Evolutionary conservation across 73 alveolate species (phyloP).

Genomic region (Paramecium biaurelia): DNA sequence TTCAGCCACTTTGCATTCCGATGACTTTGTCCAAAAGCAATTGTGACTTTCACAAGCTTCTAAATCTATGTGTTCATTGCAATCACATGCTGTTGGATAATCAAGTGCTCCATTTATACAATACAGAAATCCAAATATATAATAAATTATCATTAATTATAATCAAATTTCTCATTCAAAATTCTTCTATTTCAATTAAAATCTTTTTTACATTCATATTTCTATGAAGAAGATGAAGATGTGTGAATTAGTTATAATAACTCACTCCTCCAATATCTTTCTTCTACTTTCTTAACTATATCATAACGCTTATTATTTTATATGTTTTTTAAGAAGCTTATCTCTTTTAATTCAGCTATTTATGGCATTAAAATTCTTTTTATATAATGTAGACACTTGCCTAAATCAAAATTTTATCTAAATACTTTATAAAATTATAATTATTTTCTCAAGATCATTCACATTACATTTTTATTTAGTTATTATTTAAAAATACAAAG

Average conservation of each 20-base stretch:
- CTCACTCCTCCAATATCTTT: background rate
- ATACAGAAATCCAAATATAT: background rate
- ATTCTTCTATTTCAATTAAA: background rate
- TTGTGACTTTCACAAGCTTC: background rate
- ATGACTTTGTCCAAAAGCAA: background rate
- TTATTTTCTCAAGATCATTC: background rate
- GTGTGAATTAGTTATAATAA: too few species aligned
- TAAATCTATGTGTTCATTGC: background rate
- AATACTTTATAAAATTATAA: background rate
- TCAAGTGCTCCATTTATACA: background rate
- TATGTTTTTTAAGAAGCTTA: too few species aligned
- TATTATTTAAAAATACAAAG: background rate
- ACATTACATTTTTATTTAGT: background rate
- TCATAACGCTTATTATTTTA: too few species aligned
- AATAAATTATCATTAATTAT: background rate
- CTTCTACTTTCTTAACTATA: too few species aligned
- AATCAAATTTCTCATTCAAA: background rate
- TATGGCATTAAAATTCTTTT: too few species aligned
- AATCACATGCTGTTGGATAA: slow-evolving; percentile 46
- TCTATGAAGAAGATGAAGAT: too few species aligned
- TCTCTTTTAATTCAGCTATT: too few species aligned
- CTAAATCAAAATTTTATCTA: background rate
- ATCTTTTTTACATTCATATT: too few species aligned
- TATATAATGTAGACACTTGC: too few species aligned
- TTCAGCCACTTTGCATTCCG: background rate